Evolutionary conservation across 192 early-diverging fungal species (phyloP), one percentile per base, ranked within the genome.

Genomic region (Entophlyctis luteolus): DNA sequence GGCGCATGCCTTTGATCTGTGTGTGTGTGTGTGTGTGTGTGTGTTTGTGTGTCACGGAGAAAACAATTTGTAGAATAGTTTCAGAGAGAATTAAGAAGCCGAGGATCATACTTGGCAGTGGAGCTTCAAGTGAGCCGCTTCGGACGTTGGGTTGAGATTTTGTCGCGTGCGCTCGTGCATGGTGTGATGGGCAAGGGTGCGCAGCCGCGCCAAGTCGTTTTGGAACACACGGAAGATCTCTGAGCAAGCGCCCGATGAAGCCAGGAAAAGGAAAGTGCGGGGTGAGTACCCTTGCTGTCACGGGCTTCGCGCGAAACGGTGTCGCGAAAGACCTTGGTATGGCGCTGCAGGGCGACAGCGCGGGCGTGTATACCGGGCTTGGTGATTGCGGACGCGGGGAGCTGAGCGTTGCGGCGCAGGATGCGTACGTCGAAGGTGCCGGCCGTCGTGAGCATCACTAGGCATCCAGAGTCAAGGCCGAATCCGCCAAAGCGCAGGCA

Each of bases 401-500:
- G 49, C 18, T 62, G 20, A 16, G 58, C 57, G 57, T 48, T n/a
- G 32, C 68, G 47, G 36, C 58, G n/a, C 29, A 70, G 29, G 18
- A 70, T 70, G 16, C 55, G 38, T 3, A 62, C 58, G 20, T 50
- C 47, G 5, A 70, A 34, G 16, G 29, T 48, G 8, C 70, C 70
- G 5, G 14, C 22, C 16, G 59, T 55, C 34, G 20, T 35, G 3
- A 71, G 36, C 48, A 71, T 53, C n/a, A 65, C 62, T 12, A 71
- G 25, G 10, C 35, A 62, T 4, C 60, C 50, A 18, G 60, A 25
- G 25, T 71, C 70, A n/a, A 59, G 48, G 0, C 59, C 60, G 49
- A 71, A 71, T 4, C 8, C 29, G 18, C 70, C 70, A 48, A 71
- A 71, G 36, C 28, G 18, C 2, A 71, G 18, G 6, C 52, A n/a